Percentiles rank a stretch among this genome's conserved stretches.
phyloP scores from a whole-genome alignment of 116 monocot genomes.

The Posidonia oceanica region DNA sequence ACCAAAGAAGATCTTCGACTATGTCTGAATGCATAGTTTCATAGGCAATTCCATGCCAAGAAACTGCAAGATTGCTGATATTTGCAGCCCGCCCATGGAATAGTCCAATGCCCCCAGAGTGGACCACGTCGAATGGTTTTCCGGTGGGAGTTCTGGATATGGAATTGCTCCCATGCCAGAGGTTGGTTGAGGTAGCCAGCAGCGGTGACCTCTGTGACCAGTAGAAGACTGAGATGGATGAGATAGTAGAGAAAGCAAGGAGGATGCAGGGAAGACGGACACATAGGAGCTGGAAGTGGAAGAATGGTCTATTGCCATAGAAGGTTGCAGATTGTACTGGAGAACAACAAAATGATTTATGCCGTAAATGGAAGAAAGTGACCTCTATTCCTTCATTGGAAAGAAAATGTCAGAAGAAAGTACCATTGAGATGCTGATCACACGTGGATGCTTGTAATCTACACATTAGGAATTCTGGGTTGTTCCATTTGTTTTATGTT shows the following conservation, averaged over 20 bases:
- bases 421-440: too few relatives aligned
- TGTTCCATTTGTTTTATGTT: too few relatives aligned
- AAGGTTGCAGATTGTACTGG: not conserved
- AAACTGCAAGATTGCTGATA: too few relatives aligned
- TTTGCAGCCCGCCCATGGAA: too few relatives aligned
- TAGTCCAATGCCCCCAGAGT: too few relatives aligned
- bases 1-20: slow-evolving; percentile 50
- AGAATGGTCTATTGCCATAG: not conserved
- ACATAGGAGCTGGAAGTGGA: not conserved
- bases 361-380: too few relatives aligned
- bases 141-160: slow-evolving; percentile 23
- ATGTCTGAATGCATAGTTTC: slow-evolving; percentile 59
- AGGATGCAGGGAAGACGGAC: not conserved
- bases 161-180: slow-evolving; percentile 59
- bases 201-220: slow-evolving; percentile 6
- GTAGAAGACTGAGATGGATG: slow-evolving; percentile 16
- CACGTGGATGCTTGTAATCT: too few relatives aligned
- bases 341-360: too few relatives aligned
- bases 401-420: not conserved
- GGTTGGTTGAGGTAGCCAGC: too few relatives aligned
- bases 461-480: too few relatives aligned
- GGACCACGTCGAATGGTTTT: slow-evolving; percentile 56
- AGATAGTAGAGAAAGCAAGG: slow-evolving; percentile 12
- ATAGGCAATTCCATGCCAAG: too few relatives aligned
- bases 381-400: not conserved